Conservation (phyloP, 805 yeast genomes). For the Hanseniaspora pseudoguilliermondii region DNA sequence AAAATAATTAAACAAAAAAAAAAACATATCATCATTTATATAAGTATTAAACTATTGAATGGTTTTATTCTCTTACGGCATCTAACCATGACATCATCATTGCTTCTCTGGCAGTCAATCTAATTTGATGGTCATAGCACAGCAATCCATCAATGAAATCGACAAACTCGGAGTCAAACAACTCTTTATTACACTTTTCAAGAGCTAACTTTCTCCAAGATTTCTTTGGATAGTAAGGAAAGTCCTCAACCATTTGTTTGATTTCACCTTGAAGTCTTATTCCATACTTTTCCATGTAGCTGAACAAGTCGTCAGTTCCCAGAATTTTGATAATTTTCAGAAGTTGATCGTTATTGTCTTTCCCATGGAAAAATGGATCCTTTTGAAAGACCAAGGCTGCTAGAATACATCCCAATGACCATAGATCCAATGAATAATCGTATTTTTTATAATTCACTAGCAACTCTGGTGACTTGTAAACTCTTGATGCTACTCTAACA, state of each 20-base stretch:
- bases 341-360: slow-evolving; percentile 79
- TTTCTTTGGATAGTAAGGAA: slow-evolving; percentile 54
- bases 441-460: slow-evolving; percentile 75
- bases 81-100: slow-evolving; percentile 49
- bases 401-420: slow-evolving; percentile 90
- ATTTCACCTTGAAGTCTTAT: slow-evolving; percentile 62
- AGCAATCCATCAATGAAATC: slow-evolving; percentile 71
- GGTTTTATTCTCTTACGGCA: slow-evolving; percentile 14
- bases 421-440: slow-evolving; percentile 81
- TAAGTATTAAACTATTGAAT: not conserved
- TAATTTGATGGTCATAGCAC: slow-evolving; percentile 76
- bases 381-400: slow-evolving; percentile 82
- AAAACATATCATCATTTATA: not conserved
- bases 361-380: slow-evolving; percentile 89
- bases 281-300: slow-evolving; percentile 59
- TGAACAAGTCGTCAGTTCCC: slow-evolving; percentile 69
- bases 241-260: slow-evolving; percentile 40
- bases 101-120: slow-evolving; percentile 81
- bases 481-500: slow-evolving; percentile 86
- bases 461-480: slow-evolving; percentile 87
- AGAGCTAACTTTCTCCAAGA: slow-evolving; percentile 72
- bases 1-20: not conserved
- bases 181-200: slow-evolving; percentile 52
- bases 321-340: slow-evolving; percentile 78
- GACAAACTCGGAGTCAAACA: slow-evolving; percentile 53